Evolutionary conservation across 257 asterid species (phyloP), one percentile per base, ranked within the genome.

Genomic region (Plectranthus barbatus): DNA sequence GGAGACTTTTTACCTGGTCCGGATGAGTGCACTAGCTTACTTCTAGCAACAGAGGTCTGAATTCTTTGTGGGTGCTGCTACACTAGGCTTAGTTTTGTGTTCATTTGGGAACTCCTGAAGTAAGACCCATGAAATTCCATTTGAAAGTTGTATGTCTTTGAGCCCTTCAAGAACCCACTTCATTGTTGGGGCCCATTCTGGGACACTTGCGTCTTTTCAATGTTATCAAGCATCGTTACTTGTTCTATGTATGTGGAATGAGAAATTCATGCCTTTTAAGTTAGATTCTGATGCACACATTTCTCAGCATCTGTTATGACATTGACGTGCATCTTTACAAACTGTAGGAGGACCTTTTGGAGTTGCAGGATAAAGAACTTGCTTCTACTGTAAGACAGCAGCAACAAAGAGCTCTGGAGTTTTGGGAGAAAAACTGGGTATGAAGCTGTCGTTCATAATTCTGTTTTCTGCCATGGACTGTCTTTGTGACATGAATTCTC

Each of bases 361-460:
- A 85, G 82, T 69, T 92, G 82, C 99, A 92, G 77, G 97, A 92
- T 76, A 70, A 78, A 70, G 79, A 84, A 66, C 96, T 92, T 80
- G 97, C 99, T 76, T 75, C 83, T 11, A 73, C 76, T 6, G 60
- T 89, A 73, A 83, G 87, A 79, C 81, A 78, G 45, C 94, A 92
- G 71, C 88, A 85, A 77, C 76, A 72, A 0, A 84, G 99, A 52
- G 96, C 88, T 58, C 70, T 85, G 10, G 85, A 86, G 54, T 92
- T 92, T 80, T 92, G 99, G 99, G 94, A 83, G 77, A 86, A 74
- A 69, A 86, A 92, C 73, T 92, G 99, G 99, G 99, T 92, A 89
- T 24, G 55, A 13, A 61, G 66, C 66, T 71, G 41, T 53, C 18
- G 46, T 63, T 66, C 73, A 45, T 54, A 23, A 48, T 48, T 26